These are phyloP conservation scores for Dactylellina leptospora DNA, from an alignment of 2,329 filamentous ascomycete species.

Conservation along the genomic window DNA sequence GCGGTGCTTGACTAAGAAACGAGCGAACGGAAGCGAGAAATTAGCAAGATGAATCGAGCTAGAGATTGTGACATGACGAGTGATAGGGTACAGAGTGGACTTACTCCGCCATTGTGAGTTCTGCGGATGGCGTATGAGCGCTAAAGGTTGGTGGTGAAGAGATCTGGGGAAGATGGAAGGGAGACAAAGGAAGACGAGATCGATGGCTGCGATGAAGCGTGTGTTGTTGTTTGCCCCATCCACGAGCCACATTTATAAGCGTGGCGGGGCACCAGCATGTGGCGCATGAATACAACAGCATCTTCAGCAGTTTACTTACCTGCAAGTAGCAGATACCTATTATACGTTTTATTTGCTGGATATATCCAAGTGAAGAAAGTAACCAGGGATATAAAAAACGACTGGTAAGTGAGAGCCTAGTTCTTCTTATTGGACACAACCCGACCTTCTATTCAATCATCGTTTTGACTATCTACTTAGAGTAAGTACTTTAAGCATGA, in stretches of 20 bases:
- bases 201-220: constrained; percentile 15
- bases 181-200: constrained; percentile 16
- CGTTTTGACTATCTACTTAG: too few relatives aligned
- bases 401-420: too few relatives aligned
- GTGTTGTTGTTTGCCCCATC: constrained; percentile 20
- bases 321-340: too few relatives aligned
- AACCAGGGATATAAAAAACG: too few relatives aligned
- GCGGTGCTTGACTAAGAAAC: constrained; percentile 37
- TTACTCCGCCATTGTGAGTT: constrained; percentile 37
- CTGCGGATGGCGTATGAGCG: background rate
- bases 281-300: background rate
- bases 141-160: constrained; percentile 3
- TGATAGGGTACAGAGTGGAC: background rate
- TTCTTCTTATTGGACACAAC: too few relatives aligned
- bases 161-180: constrained; percentile 15
- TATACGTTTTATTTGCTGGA: too few relatives aligned
- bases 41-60: constrained; percentile 8
- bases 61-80: background rate
- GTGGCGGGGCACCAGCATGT: constrained; percentile 8
- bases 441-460: too few relatives aligned
- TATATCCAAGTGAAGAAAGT: too few relatives aligned
- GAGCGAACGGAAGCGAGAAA: background rate
- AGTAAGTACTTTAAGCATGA: too few relatives aligned
- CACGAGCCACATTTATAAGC: constrained; percentile 2
- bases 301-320: too few relatives aligned